Base-by-base conservation (phyloP, 2,329 filamentous ascomycete species). In the Penicillium sp. region DNA sequence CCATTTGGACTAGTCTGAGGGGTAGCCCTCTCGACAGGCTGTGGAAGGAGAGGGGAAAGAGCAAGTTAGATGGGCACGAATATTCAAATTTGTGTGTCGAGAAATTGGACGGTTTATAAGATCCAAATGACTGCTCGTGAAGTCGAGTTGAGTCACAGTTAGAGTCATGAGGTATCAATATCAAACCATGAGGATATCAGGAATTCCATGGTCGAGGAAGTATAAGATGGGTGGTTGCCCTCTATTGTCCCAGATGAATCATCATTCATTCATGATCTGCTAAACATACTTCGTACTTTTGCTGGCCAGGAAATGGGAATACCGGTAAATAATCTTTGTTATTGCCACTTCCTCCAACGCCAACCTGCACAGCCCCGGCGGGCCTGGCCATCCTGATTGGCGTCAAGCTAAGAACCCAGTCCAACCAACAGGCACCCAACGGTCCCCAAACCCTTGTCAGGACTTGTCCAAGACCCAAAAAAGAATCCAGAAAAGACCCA, bases 1-100 rank as follows among this genome's bases (percentile, higher is more conserved):
- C 61, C 66, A 69, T 68, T 61, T 51, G 62, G 67, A 58, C 65
- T 69, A 67, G 67, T 62, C 54, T 69, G 66, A 68, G 65, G 65
- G 65, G 67, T 69, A 64, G 59, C n/a, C 22, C 30, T n/a, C 35
- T 51, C 4, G 48, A 22, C 48, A 51, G 10, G 28, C 30, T 51
- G 48, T 51, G 7, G n/a, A 52, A 26, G 33, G 51, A 42, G 56
- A 55, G 43, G 49, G 57, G 55, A 43, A 48, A 55, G 42, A 22
- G 40, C 28, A 30, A 25, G 22, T 53, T 30, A 11, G 45, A 19
- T 22, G 16, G 28, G 30, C 7, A 33, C 4, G n/a, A 33, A 30
- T 14, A 35, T 49, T 19, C 13, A 3, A 35, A 22, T 22, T 48
- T 6, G 26, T 16, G 10, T 22, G 26, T 25, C 8, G 25, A 35